A percentile compares a stretch with the other conserved stretches of the same genome.
Evolutionary conservation across 305 asterid species (phyloP).

Genomic region (Nicotiana rustica): DNA sequence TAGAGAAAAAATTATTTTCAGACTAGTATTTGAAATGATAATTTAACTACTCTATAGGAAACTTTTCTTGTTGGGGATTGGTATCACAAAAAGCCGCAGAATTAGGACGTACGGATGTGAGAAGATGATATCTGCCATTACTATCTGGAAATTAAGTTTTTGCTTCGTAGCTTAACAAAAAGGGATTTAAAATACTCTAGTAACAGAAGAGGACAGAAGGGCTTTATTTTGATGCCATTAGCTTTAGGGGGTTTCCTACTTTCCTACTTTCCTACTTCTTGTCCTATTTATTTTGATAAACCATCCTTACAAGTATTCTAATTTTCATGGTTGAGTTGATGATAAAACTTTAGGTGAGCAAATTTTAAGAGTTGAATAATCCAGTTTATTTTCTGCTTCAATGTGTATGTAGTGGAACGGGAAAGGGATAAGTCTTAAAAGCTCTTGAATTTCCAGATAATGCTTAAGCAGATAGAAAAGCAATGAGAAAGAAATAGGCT

Average conservation of each 20-base stretch:
- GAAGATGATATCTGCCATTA: slow-evolving; percentile 8
- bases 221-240: background rate
- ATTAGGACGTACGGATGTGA: background rate
- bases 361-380: background rate
- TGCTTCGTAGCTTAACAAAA: background rate
- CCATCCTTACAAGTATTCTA: background rate
- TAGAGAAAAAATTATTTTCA: background rate
- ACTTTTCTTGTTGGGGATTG: background rate
- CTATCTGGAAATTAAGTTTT: background rate
- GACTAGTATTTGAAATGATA: background rate
- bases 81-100: too few species aligned
- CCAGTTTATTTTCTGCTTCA: background rate
- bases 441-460: slow-evolving; percentile 1
- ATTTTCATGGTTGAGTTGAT: slow-evolving; percentile 4
- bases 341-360: background rate
- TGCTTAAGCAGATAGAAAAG: background rate
- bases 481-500: background rate
- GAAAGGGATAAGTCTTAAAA: background rate
- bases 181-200: background rate
- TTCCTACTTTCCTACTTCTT: background rate
- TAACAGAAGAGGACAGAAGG: background rate
- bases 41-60: background rate
- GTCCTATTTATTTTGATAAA: background rate
- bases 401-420: background rate
- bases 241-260: background rate